Conservation (phyloP, 192 early-diverging fungal genomes). For the Backusella macrospora region DNA sequence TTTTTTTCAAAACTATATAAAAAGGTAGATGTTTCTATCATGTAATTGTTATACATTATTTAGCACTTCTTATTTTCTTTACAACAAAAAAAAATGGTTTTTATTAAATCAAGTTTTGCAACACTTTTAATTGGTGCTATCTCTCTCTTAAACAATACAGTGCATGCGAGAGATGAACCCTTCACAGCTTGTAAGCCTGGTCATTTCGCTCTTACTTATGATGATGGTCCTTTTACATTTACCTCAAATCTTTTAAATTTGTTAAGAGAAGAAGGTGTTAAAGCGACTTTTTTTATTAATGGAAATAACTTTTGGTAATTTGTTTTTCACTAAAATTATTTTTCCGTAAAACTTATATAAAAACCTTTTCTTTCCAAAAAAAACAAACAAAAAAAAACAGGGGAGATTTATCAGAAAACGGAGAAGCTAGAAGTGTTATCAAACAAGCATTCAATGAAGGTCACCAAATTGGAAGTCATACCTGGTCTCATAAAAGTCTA, state of each 20-base stretch:
- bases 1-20: neutral
- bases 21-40: neutral
- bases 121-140: neutral
- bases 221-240: constrained; percentile 29
- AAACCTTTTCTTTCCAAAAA: neutral
- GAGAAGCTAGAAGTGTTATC: constrained; percentile 13
- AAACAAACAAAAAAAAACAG: too few relatives aligned
- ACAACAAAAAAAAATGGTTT: neutral
- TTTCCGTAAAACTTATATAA: neutral
- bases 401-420: constrained; percentile 23
- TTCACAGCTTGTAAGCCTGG: constrained; percentile 18
- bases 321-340: neutral
- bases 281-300: constrained; percentile 71
- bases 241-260: constrained; percentile 16
- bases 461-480: constrained; percentile 56
- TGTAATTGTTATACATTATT: neutral
- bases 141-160: constrained; percentile 3
- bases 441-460: constrained; percentile 29
- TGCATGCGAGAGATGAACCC: neutral
- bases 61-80: neutral
- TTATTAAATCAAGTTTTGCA: neutral
- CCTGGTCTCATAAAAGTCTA: constrained; percentile 48
- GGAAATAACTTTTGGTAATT: constrained; percentile 46
- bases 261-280: neutral
- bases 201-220: constrained; percentile 30